These are phyloP conservation scores for Adansonia digitata DNA, from an alignment of 345 rosid genomes.

Conservation along the genomic window DNA sequence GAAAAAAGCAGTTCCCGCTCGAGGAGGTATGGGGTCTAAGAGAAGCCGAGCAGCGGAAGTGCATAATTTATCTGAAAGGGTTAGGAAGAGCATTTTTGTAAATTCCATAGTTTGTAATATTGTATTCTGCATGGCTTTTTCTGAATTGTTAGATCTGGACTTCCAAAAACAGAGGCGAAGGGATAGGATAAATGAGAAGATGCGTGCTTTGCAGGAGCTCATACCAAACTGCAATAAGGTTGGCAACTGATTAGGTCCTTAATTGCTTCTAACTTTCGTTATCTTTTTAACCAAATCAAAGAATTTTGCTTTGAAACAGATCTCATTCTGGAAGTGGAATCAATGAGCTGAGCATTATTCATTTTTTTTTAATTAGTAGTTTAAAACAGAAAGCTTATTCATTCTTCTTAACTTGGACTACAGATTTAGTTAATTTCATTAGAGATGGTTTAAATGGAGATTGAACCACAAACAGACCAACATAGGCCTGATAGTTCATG, in stretches of 20 bases:
- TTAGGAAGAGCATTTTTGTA: slow-evolving; percentile 32
- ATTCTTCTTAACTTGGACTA: background rate
- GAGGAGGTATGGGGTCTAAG: slow-evolving; percentile 50
- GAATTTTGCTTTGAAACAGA: background rate
- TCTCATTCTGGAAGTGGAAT: background rate
- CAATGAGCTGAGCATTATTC: background rate
- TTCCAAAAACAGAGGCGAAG: slow-evolving; percentile 64
- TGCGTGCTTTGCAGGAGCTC: slow-evolving; percentile 92
- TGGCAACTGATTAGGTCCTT: background rate
- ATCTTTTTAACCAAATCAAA: background rate
- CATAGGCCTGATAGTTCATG: slow-evolving; percentile 2
- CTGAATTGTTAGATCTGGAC: slow-evolving; percentile 15
- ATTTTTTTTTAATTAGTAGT: background rate
- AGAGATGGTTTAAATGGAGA: slow-evolving; percentile 5
- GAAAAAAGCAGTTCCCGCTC: slow-evolving; percentile 39
- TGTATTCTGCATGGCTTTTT: slow-evolving; percentile 6
- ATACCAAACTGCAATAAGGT: slow-evolving; percentile 95
- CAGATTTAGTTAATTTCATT: background rate
- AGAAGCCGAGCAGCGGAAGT: slow-evolving; percentile 94
- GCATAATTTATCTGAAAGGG: slow-evolving; percentile 96
- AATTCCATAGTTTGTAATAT: background rate
- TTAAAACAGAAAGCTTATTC: background rate
- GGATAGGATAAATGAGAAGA: slow-evolving; percentile 90
- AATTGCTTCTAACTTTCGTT: background rate
- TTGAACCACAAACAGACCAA: background rate